Base-by-base conservation (phyloP, 352 stramenopile genomes). In the Phytophthora cryptogea region DNA sequence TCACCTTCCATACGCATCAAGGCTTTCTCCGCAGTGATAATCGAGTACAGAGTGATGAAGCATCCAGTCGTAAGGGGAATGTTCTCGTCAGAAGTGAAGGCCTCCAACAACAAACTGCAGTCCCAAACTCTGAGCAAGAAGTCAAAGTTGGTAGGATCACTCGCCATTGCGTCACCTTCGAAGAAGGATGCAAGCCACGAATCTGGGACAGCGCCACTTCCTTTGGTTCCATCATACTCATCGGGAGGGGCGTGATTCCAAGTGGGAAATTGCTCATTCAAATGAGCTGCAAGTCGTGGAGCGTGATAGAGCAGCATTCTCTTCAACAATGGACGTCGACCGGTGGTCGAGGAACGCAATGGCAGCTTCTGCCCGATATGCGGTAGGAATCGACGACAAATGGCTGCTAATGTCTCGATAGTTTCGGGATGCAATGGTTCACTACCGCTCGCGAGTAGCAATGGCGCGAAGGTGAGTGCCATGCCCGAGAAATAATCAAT, bases 141-240 rank as follows among this genome's bases (percentile, higher is more conserved):
- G 17, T 90, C 78, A 27, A 94, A 79, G 59, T 66, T 62, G 11
- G 49, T 37, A 28, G 54, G 31, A 28, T 70, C 67, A 14, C 59
- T 59, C 14, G 54, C 61, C 14, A 80, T 57, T 8, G 50, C 59
- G 27, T 88, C 70, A 5, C 53, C 73, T 51, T 94, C 86, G 30
- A 92, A 92, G 57, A 94, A 80, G 3, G 86, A 93, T 8, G 58
- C 59, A n/a, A 94, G 20, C 86, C 86, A 94, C 20, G 78, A 71
- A 41, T 91, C 81, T 4, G 76, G 74, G 27, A 94, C 74, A 11
- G 70, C 71, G 1, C 55, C 55, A 41, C 49, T 67, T 23, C 52
- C 49, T 54, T 70, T 59, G 9, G 28, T 68, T 26, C 36, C 52
- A n/a, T 52, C 42, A 10, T 43, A 49, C n/a, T 76, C 66, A 8